Evolutionary conservation across 2,329 filamentous ascomycete species (phyloP).

Genomic region (Periconia sp.): DNA sequence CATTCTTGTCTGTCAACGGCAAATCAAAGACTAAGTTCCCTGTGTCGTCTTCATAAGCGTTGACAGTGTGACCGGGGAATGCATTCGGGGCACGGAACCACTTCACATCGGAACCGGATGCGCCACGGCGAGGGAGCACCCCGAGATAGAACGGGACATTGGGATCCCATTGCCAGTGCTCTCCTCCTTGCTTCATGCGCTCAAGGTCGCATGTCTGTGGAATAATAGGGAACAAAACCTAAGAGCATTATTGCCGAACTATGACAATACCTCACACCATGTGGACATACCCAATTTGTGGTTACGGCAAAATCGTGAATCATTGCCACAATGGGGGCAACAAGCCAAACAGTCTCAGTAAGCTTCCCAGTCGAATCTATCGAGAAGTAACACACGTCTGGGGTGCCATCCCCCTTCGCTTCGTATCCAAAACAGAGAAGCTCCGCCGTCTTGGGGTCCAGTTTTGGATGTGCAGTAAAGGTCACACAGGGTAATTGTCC

Average conservation of each 20-base stretch:
- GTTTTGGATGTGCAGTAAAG: slow-evolving; percentile 27
- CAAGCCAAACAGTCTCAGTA: slow-evolving; percentile 41
- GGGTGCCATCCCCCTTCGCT: slow-evolving; percentile 49
- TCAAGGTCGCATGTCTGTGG: slow-evolving; percentile 42
- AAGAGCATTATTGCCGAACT: background rate
- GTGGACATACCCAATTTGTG: slow-evolving; percentile 38
- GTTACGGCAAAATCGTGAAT: slow-evolving; percentile 54
- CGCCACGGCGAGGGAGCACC: slow-evolving; percentile 27
- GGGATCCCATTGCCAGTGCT: slow-evolving; percentile 50
- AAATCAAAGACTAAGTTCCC: slow-evolving; percentile 45
- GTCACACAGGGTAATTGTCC: slow-evolving; percentile 20
- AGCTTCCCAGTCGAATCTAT: slow-evolving; percentile 37
- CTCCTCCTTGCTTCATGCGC: slow-evolving; percentile 45
- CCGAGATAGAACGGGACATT: slow-evolving; percentile 36
- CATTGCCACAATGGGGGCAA: slow-evolving; percentile 45
- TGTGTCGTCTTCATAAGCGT: slow-evolving; percentile 31
- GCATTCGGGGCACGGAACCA: slow-evolving; percentile 47
- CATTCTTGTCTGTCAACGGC: slow-evolving; percentile 46
- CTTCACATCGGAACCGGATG: slow-evolving; percentile 13
- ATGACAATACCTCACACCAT: too few relatives aligned
- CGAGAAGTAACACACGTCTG: slow-evolving; percentile 47
- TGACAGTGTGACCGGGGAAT: slow-evolving; percentile 47
- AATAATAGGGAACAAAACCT: slow-evolving; percentile 48
- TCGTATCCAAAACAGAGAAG: slow-evolving; percentile 36
- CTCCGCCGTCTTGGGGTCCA: slow-evolving; percentile 18